Evolutionary conservation across 148 eudicot genomes (phyloP), one percentile per base, ranked within the genome.

Genomic region (Arbutus unedo): DNA sequence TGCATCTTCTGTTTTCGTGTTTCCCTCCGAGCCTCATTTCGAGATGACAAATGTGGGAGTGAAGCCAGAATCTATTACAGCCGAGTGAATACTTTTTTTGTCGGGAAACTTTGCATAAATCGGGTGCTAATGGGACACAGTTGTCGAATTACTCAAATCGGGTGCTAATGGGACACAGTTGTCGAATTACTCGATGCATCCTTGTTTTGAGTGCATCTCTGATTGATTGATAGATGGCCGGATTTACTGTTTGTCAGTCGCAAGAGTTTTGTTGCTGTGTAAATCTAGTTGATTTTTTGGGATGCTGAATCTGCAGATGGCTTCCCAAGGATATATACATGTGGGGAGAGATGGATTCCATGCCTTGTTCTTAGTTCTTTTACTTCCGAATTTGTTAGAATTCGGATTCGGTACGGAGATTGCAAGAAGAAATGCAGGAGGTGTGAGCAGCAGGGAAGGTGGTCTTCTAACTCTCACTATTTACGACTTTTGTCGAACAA

Each of bases 1-100:
- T 21, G 95, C 99, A 74, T 89, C 94, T 45, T 85, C 94, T 70
- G 82, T 97, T 74, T 97, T 93, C 64, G 93, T 97, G 44, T 97
- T 92, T 87, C 99, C 99, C 23, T 84, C 93, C 4, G 88, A 88
- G 79, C 98, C 97, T 78, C 94, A 84, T 83, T 89, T 90, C 77
- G 85, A 85, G 85, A 74, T 81, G 71, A 53, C 75, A 25, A 86
- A 85, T 50, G 64, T 59, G 53, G 70, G 50, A 67, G 79, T 49
- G 67, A 83, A 80, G 67, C 83, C 82, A 50, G 87, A 90, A 70
- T 59, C 90, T 57, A 79, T 83, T 84, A 86, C 88, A 54, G 90
- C 88, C 66, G 88, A 88, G 80, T 90, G 88, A 86, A 80, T 76
- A 66, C 47, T 25, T 18, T 9, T 54, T 18, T 51, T n/a, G 72